Evolutionary conservation across 805 yeast species (phyloP).

Genomic region (Priceomyces melissophilus): DNA sequence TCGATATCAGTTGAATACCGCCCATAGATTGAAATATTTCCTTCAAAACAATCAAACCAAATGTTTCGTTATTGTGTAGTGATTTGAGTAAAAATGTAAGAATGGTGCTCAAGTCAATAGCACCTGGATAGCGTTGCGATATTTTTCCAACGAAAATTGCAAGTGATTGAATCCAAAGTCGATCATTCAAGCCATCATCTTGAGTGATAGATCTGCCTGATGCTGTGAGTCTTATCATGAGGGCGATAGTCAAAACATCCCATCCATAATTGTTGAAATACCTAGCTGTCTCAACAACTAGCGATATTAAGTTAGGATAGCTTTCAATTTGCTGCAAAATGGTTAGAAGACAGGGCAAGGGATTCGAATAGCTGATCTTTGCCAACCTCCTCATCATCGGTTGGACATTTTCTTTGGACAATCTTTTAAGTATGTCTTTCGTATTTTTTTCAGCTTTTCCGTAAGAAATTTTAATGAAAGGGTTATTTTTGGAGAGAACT

Average conservation of each 20-base stretch:
- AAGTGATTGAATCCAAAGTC: constrained; percentile 83
- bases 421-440: constrained; percentile 70
- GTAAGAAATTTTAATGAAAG: constrained; percentile 55
- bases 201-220: constrained; percentile 66
- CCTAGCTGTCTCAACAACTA: constrained; percentile 75
- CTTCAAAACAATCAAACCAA: constrained; percentile 60
- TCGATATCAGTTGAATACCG: constrained; percentile 69
- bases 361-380: constrained; percentile 69
- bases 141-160: constrained; percentile 76
- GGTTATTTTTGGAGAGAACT: constrained; percentile 52
- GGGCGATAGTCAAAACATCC: constrained; percentile 77
- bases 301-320: constrained; percentile 78
- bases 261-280: constrained; percentile 75
- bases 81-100: constrained; percentile 58
- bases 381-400: constrained; percentile 73
- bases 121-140: constrained; percentile 47
- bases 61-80: constrained; percentile 55
- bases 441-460: constrained; percentile 75
- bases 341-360: constrained; percentile 70
- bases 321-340: constrained; percentile 82
- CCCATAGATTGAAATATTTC: constrained; percentile 72
- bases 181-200: constrained; percentile 73
- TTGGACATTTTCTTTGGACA: constrained; percentile 74
- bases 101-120: constrained; percentile 62
- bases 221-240: constrained; percentile 64